phyloP scores from a whole-genome alignment of 2,329 filamentous ascomycete genomes.

The Teratosphaeria gauchensis region DNA sequence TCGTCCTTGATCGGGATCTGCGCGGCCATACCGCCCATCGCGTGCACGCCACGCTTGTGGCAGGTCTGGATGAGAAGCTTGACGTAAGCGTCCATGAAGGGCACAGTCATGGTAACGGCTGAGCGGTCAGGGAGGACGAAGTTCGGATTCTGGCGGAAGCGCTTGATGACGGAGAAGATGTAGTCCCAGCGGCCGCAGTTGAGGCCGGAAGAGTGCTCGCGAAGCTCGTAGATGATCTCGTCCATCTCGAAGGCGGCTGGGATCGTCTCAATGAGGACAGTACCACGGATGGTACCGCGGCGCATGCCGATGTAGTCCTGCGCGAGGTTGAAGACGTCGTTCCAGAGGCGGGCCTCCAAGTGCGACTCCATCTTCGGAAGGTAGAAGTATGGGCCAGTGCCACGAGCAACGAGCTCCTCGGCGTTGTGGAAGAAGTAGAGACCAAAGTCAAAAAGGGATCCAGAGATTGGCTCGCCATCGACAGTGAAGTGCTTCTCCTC shows the following conservation, averaged over 20 bases:
- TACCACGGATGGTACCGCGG: conserved; percentile 86
- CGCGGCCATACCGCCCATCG: conserved; percentile 97
- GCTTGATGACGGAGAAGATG: conserved; percentile 99
- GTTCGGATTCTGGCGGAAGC: conserved; percentile 88
- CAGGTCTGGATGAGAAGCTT: conserved; percentile 97
- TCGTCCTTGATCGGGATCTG: conserved; percentile 99
- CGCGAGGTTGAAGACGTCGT: conserved; percentile 90
- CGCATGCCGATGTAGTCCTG: conserved; percentile 89
- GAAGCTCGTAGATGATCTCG: conserved; percentile 98
- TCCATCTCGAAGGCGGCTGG: conserved; percentile 99
- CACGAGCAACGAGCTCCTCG: conserved; percentile 71
- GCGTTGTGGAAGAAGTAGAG: conserved; percentile 99
- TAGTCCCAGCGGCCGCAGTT: conserved; percentile 99
- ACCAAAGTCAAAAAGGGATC: conserved; percentile 89
- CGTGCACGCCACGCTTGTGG: conserved; percentile 92
- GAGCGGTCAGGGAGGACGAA: conserved; percentile 90
- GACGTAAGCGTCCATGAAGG: conserved; percentile 97
- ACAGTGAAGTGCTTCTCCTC: conserved; percentile 98
- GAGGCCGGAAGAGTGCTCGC: conserved; percentile 88
- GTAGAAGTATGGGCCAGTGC: conserved; percentile 92
- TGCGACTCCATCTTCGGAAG: conserved; percentile 94
- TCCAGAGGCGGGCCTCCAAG: conserved; percentile 94
- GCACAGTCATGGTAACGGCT: conserved; percentile 91
- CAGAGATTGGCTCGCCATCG: conserved; percentile 89
- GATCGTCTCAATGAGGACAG: conserved; percentile 96